Evolutionary conservation across 1,139 yeast genomes (phyloP).

Genomic region (Debaryomycetaceae sp.): DNA sequence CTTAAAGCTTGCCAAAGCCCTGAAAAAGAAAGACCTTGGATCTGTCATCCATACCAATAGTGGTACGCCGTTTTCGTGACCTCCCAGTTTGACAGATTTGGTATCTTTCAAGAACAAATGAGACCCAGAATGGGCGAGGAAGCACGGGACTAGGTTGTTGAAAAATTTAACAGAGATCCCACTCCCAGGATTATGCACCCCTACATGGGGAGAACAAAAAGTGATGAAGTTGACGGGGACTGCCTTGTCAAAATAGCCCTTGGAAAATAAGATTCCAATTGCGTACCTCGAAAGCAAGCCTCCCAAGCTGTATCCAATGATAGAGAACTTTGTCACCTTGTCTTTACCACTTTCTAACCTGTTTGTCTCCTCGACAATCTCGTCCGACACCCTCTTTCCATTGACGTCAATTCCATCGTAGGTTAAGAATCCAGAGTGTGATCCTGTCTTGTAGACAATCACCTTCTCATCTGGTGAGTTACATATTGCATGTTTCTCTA

Average conservation of each 20-base stretch:
- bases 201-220: conserved; percentile 82
- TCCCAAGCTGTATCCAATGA: conserved; percentile 81
- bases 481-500: conserved; percentile 38
- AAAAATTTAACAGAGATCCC: conserved; percentile 44
- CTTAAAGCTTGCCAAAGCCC: conserved; percentile 52
- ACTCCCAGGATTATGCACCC: conserved; percentile 62
- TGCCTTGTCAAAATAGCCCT: conserved; percentile 48
- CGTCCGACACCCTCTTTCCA: conserved; percentile 72
- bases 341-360: conserved; percentile 19
- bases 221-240: conserved; percentile 64
- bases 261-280: conserved; percentile 60
- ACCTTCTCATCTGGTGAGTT: conserved; percentile 19
- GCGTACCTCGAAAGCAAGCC: conserved; percentile 79
- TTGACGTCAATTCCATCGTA: conserved; percentile 86
- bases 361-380: conserved; percentile 50
- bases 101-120: conserved; percentile 67
- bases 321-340: conserved; percentile 54
- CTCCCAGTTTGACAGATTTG: conserved; percentile 9
- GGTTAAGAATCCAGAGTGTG: conserved; percentile 67
- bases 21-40: conserved; percentile 56
- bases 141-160: conserved; percentile 57
- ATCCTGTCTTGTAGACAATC: conserved; percentile 54
- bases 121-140: conserved; percentile 67
- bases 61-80: conserved; percentile 32
- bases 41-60: conserved; percentile 65